Evolutionary conservation across 768 basidiomycete genomes (phyloP).

Genomic region (Pleurotus citrinopileatus): DNA sequence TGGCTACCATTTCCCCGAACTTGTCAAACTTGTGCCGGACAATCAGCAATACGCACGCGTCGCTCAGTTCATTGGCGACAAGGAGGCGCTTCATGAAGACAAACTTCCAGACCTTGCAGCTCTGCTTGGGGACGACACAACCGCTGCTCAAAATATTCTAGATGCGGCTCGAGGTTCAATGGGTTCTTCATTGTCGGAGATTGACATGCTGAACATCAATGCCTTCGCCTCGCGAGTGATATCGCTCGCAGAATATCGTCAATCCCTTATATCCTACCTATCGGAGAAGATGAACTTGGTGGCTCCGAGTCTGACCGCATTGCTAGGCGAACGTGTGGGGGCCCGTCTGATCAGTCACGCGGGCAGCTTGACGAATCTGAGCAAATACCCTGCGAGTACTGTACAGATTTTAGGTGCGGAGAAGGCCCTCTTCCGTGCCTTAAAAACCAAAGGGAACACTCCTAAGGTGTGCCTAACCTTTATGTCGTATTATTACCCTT

Average conservation of each 20-base stretch:
- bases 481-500: background rate
- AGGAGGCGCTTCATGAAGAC: slow-evolving; percentile 75
- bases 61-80: slow-evolving; percentile 86
- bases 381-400: slow-evolving; percentile 97
- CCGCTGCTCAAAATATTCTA: slow-evolving; percentile 87
- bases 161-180: slow-evolving; percentile 94
- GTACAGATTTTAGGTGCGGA: slow-evolving; percentile 98
- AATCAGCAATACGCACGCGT: slow-evolving; percentile 91
- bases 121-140: slow-evolving; percentile 81
- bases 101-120: slow-evolving; percentile 76
- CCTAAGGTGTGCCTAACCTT: slow-evolving; percentile 64
- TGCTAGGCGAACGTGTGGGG: slow-evolving; percentile 90
- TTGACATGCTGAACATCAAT: slow-evolving; percentile 95
- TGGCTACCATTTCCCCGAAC: slow-evolving; percentile 98
- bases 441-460: slow-evolving; percentile 99
- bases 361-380: slow-evolving; percentile 92
- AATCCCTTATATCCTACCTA: slow-evolving; percentile 82
- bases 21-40: slow-evolving; percentile 89
- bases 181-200: slow-evolving; percentile 87
- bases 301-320: slow-evolving; percentile 87
- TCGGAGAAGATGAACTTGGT: slow-evolving; percentile 98
- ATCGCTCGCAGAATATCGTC: slow-evolving; percentile 91
- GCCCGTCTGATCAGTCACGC: slow-evolving; percentile 94
- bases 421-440: slow-evolving; percentile 94
- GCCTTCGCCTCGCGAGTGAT: slow-evolving; percentile 89